phyloP scores from a whole-genome alignment of 2,329 filamentous ascomycete genomes.

The Fusarium sp. region DNA sequence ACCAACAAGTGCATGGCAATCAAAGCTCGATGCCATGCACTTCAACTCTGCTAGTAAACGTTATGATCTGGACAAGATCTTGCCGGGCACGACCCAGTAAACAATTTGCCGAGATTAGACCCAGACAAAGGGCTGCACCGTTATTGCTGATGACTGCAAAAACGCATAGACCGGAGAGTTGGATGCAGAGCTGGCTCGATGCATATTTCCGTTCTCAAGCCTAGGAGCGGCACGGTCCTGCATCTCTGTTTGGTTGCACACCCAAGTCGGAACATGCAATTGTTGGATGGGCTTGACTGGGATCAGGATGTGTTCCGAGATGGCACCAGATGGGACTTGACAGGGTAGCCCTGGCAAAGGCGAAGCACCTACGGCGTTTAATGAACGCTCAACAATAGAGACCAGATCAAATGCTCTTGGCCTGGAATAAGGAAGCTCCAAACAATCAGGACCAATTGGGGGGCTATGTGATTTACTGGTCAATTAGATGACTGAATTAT shows the following conservation, averaged over 20 bases:
- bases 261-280: conserved; percentile 20
- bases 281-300: conserved; percentile 29
- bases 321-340: conserved; percentile 26
- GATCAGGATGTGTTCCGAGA: conserved; percentile 32
- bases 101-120: conserved; percentile 7
- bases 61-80: conserved; percentile 1
- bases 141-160: conserved; percentile 1
- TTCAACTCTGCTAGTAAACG: conserved; percentile 1
- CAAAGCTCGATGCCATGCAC: not conserved
- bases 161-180: not conserved
- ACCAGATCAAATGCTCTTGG: conserved; percentile 12
- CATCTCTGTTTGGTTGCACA: conserved; percentile 14
- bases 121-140: conserved; percentile 2
- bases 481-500: not conserved
- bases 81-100: not conserved
- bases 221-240: conserved; percentile 23
- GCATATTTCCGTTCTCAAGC: conserved; percentile 25
- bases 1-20: not conserved
- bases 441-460: not conserved
- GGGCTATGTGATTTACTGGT: not conserved
- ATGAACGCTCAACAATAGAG: not conserved
- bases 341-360: conserved; percentile 37
- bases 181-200: conserved; percentile 17
- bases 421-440: conserved; percentile 1
- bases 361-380: conserved; percentile 10